These are phyloP conservation scores for Cyclotella distinguenda DNA, from an alignment of 108 stramenopile species.

Conservation along the genomic window DNA sequence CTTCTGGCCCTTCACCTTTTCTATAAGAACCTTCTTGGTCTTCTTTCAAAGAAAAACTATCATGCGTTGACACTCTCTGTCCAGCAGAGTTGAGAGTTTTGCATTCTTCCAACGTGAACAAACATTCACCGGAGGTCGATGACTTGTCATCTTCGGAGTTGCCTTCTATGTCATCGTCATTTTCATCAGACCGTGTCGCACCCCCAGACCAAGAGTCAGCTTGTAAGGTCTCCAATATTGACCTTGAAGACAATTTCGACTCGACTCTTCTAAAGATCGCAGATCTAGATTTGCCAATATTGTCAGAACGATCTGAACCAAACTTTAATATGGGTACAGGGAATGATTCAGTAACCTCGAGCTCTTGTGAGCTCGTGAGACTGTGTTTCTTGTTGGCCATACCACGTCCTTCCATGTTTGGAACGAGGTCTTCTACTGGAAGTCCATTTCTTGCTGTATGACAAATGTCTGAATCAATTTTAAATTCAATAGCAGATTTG, in stretches of 20 bases:
- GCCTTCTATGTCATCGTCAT: not conserved
- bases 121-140: constrained; percentile 3
- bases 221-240: not conserved
- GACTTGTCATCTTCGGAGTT: not conserved
- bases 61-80: constrained; percentile 8
- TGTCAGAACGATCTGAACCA: too few species aligned
- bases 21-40: not conserved
- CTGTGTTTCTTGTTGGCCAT: too few species aligned
- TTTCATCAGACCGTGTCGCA: constrained; percentile 7
- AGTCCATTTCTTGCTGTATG: too few species aligned
- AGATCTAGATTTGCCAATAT: too few species aligned
- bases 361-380: too few species aligned
- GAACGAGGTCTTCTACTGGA: too few species aligned
- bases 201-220: not conserved
- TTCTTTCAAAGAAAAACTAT: constrained; percentile 1
- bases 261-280: not conserved
- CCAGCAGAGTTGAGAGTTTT: constrained; percentile 7
- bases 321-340: too few species aligned
- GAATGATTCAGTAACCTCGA: too few species aligned
- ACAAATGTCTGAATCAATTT: too few species aligned
- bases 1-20: not conserved
- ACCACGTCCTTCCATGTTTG: too few species aligned
- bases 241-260: not conserved
- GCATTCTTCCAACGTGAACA: constrained; percentile 1
- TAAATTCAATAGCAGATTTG: too few species aligned